Evolutionary conservation across 2,329 filamentous ascomycete genomes (phyloP).

Genomic region (Cyphellophora attinorum): DNA sequence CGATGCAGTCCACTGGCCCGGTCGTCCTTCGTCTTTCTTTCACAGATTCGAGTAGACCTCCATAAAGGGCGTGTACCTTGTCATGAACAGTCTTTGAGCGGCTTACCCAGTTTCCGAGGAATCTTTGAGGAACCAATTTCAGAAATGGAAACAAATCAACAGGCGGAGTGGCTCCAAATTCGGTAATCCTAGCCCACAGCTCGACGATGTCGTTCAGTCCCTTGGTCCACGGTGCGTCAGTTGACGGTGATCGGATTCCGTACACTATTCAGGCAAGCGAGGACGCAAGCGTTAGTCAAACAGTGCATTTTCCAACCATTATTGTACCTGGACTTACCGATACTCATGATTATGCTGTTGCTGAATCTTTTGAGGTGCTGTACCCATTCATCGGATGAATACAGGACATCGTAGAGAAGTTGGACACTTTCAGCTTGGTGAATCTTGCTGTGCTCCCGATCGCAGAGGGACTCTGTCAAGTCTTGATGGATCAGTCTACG

Average conservation of each 20-base stretch:
- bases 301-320: too few species aligned
- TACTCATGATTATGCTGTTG: slow-evolving; percentile 32
- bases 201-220: slow-evolving; percentile 10
- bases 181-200: slow-evolving; percentile 10
- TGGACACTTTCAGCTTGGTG: slow-evolving; percentile 15
- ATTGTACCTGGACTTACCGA: slow-evolving; percentile 16
- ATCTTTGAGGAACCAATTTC: slow-evolving; percentile 9
- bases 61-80: slow-evolving; percentile 32
- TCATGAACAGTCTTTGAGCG: slow-evolving; percentile 25
- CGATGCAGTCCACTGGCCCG: slow-evolving; percentile 21
- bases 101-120: slow-evolving; percentile 29
- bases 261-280: too few species aligned
- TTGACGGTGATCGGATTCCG: slow-evolving; percentile 24
- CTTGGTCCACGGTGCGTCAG: slow-evolving; percentile 7
- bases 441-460: slow-evolving; percentile 19
- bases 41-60: slow-evolving; percentile 25
- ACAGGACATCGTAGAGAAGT: slow-evolving; percentile 11
- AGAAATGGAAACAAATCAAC: slow-evolving; percentile 15
- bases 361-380: slow-evolving; percentile 14
- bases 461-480: slow-evolving; percentile 34
- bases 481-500: slow-evolving; percentile 36
- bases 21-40: slow-evolving; percentile 21
- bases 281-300: too few species aligned
- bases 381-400: slow-evolving; percentile 7
- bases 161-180: slow-evolving; percentile 11